These are phyloP conservation scores for Oidiodendron maius DNA, from an alignment of 495 filamentous ascomycete genomes.

Conservation along the genomic window DNA sequence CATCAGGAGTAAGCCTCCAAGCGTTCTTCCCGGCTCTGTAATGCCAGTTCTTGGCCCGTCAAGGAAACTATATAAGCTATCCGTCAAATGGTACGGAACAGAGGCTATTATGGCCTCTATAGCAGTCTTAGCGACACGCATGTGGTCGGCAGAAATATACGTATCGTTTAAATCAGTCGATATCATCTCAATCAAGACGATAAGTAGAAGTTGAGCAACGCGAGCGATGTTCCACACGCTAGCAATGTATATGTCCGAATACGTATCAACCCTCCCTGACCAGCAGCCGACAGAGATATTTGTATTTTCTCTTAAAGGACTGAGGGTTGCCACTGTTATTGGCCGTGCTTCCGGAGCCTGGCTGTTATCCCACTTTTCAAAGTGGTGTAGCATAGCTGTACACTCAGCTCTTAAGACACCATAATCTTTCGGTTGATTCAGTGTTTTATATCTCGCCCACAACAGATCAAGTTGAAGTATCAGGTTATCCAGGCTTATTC, in stretches of 20 bases:
- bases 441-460: slow-evolving; percentile 1
- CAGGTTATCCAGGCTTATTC: slow-evolving; percentile 4
- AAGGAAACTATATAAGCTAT: slow-evolving; percentile 27
- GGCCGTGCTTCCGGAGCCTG: slow-evolving; percentile 1
- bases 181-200: background rate
- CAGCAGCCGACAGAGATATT: slow-evolving; percentile 6
- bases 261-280: slow-evolving; percentile 11
- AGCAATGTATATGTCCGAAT: slow-evolving; percentile 21
- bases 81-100: slow-evolving; percentile 27
- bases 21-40: slow-evolving; percentile 19
- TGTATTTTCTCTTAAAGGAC: background rate
- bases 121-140: slow-evolving; percentile 7
- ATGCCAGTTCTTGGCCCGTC: slow-evolving; percentile 3
- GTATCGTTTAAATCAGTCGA: background rate
- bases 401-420: background rate
- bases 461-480: slow-evolving; percentile 1
- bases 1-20: slow-evolving; percentile 29
- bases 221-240: slow-evolving; percentile 29
- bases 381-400: slow-evolving; percentile 1
- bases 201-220: slow-evolving; percentile 18
- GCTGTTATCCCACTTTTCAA: slow-evolving; percentile 1
- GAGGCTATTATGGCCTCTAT: slow-evolving; percentile 26
- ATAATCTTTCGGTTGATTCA: background rate
- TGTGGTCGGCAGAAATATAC: background rate
- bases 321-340: background rate